These are phyloP conservation scores for Rhodotorula sp. DNA, from an alignment of 1,284 basidiomycete genomes.

Conservation along the genomic window DNA sequence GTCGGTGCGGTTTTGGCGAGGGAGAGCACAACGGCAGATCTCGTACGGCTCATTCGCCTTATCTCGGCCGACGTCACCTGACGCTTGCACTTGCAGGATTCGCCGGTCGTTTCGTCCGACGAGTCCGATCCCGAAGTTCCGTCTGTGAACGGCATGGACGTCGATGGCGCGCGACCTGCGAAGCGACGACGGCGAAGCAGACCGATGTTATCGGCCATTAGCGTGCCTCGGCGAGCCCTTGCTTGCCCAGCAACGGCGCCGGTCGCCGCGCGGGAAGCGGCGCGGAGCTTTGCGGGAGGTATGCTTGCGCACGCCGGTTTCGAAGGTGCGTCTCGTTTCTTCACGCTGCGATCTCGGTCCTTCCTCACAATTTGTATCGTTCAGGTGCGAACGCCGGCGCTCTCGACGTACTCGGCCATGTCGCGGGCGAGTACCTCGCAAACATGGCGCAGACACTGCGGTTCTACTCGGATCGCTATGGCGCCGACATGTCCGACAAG, in stretches of 20 bases:
- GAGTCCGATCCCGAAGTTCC: not conserved
- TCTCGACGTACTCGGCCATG: constrained; percentile 74
- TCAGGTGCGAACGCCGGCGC: constrained; percentile 59
- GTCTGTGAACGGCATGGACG: not conserved
- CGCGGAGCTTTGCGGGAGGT: constrained; percentile 21
- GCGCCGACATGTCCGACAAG: constrained; percentile 73
- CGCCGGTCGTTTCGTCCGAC: not conserved
- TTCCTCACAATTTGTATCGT: not conserved
- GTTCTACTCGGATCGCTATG: constrained; percentile 76
- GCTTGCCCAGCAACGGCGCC: constrained; percentile 12
- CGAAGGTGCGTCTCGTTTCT: constrained; percentile 61
- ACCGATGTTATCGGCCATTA: not conserved
- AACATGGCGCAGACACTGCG: constrained; percentile 84
- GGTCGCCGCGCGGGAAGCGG: constrained; percentile 10
- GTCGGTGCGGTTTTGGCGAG: constrained; percentile 14
- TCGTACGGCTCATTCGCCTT: not conserved
- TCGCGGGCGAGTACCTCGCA: constrained; percentile 74
- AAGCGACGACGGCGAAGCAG: constrained; percentile 1
- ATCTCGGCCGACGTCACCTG: not conserved
- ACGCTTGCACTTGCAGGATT: not conserved
- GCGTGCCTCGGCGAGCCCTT: not conserved
- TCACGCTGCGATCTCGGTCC: not conserved
- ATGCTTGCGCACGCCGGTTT: constrained; percentile 83
- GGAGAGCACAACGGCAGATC: constrained; percentile 2
- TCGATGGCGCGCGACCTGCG: constrained; percentile 6